These are phyloP conservation scores for Emmonsiellopsis sp. DNA, from an alignment of 2,329 filamentous ascomycete genomes.

Conservation along the genomic window DNA sequence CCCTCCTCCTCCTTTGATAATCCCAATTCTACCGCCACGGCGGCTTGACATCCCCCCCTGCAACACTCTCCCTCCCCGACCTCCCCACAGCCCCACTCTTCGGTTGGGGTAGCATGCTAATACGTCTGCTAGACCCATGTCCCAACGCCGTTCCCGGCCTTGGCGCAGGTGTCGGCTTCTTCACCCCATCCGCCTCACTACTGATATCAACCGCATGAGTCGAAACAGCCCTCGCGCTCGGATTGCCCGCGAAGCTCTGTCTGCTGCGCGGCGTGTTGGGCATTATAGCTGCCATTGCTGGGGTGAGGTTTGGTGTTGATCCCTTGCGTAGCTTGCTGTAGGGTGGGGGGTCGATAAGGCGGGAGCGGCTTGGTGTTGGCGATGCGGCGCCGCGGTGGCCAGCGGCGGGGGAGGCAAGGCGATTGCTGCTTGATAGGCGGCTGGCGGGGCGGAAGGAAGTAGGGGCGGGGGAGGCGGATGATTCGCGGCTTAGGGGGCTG, in stretches of 20 bases:
- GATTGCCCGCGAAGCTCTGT: constrained; percentile 29
- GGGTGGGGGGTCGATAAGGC: constrained; percentile 31
- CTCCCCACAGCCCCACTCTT: constrained; percentile 1
- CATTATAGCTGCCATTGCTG: constrained; percentile 6
- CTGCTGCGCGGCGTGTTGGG: constrained; percentile 26
- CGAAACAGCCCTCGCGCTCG: constrained; percentile 11
- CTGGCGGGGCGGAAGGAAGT: constrained; percentile 21
- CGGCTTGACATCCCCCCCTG: constrained; percentile 22
- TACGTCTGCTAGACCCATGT: constrained; percentile 26
- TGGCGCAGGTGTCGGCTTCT: constrained; percentile 1
- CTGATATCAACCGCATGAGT: background rate
- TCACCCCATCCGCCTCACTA: background rate
- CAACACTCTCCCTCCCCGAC: constrained; percentile 21
- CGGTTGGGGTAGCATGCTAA: constrained; percentile 29
- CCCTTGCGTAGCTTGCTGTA: constrained; percentile 30
- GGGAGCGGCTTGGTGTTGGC: constrained; percentile 21
- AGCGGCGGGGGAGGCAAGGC: constrained; percentile 12
- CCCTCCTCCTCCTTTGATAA: too few relatives aligned
- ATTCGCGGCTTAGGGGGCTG: constrained; percentile 33
- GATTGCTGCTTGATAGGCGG: constrained; percentile 13
- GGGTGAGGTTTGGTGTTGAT: constrained; percentile 10
- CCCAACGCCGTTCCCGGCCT: constrained; percentile 31
- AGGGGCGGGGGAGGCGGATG: constrained; percentile 31
- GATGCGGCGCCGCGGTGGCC: constrained; percentile 19
- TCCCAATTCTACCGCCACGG: constrained; percentile 22